Base-by-base conservation (phyloP, 2,329 filamentous ascomycete genomes). In the Xylaria sp. region DNA sequence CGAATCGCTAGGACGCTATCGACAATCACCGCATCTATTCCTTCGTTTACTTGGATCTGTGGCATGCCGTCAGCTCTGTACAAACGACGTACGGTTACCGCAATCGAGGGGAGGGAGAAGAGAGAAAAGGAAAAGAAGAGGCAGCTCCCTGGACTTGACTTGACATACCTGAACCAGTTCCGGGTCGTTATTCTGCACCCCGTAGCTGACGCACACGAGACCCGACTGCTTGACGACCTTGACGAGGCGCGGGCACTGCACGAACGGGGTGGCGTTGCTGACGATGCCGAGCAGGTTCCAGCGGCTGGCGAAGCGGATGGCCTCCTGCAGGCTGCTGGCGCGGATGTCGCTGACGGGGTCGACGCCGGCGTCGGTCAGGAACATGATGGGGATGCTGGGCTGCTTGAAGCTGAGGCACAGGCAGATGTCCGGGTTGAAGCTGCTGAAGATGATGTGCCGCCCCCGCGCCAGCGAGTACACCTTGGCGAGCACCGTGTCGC, bases 21-120 rank as follows among this genome's bases (percentile, higher is more conserved):
- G 13, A 98, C 95, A 72, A 99, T 99, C 55, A 99, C 94, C 1
- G 95, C 95, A 74, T 99, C 95, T 64, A 99, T 97, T 48, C 95
- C 94, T 77, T 97, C 92, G 56, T 92, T 91, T 9, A 96, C 92
- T 88, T 99, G 95, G 65, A 90, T 80, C 88, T 93, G 66, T n/a
- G 54, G 10, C 15, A 40, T 55, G 25, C 43, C 3, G 58, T 64
- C 29, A 54, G 56, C 43, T 49, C 40, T 15, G 35, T 40, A 29
- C 40, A 54, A 17, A 10, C 60, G 31, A 35, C 31, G 13, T 7
- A 35, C 31, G 13, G 31, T 7, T 13, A 35, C 7, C 7, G 31
- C 7, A 13, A 35, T 13, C 7, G 27, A 49, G 13, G n/a, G 17
- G 17, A n/a, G 15, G 43, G 6, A 37, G 44, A 7, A 33, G 41